These are phyloP conservation scores for Colletotrichum liaoningense DNA, from an alignment of 2,329 filamentous ascomycete species.

Conservation along the genomic window DNA sequence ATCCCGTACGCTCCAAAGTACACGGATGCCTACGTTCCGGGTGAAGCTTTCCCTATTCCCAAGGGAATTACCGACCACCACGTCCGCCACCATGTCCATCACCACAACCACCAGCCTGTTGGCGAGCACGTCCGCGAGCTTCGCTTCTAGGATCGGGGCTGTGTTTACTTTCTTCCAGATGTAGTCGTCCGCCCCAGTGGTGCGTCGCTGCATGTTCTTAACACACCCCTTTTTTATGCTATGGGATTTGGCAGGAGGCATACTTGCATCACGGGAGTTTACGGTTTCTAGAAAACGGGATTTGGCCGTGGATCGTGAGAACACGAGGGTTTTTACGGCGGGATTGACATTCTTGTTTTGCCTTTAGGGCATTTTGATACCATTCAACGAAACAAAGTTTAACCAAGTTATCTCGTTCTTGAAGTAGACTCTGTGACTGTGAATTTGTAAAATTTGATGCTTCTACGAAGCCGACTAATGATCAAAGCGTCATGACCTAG, in stretches of 20 bases:
- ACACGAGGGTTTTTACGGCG: background rate
- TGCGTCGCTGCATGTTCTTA: background rate
- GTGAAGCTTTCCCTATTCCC: background rate
- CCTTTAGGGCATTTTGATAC: slow-evolving; percentile 14
- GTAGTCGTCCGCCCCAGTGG: background rate
- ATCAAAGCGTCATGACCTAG: fast-evolving
- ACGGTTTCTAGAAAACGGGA: slow-evolving; percentile 1
- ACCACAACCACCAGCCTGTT: background rate
- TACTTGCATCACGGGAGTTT: slow-evolving; percentile 12
- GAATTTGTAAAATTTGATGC: background rate
- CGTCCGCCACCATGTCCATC: background rate
- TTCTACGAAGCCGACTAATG: background rate
- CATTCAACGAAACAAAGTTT: slow-evolving; percentile 3
- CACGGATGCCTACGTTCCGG: background rate
- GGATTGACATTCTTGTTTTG: slow-evolving; percentile 8
- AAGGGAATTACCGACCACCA: background rate
- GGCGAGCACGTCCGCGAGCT: background rate
- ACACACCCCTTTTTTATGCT: background rate
- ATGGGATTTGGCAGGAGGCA: background rate
- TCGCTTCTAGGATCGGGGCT: background rate
- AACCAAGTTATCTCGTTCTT: background rate
- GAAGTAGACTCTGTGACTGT: background rate
- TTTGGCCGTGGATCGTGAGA: background rate
- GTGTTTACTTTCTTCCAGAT: background rate
- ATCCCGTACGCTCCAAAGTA: background rate